Conservation (phyloP, 2,329 filamentous ascomycete species). For the Cordyceps pruinosa region DNA sequence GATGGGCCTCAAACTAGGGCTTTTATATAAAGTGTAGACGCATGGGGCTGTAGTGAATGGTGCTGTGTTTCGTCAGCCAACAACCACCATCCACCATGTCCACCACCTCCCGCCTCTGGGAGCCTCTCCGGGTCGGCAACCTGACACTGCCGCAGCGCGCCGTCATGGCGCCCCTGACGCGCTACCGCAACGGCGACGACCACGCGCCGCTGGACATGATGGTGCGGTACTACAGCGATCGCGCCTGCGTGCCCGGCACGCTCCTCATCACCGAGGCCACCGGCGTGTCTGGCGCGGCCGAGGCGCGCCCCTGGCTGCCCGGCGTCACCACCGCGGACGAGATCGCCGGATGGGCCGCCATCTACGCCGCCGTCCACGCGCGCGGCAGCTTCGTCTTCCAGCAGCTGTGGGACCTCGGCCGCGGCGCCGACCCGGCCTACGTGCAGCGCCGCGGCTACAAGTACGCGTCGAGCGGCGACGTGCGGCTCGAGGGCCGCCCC, state of each 20-base stretch:
- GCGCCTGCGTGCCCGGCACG: constrained; percentile 38
- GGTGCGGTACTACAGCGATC: constrained; percentile 24
- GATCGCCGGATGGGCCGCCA: constrained; percentile 22
- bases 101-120: constrained; percentile 28
- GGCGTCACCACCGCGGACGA: constrained; percentile 35
- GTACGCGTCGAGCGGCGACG: constrained; percentile 20
- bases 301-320: constrained; percentile 25
- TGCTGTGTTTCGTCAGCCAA: not conserved
- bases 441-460: constrained; percentile 20
- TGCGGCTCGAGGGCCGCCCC: constrained; percentile 20
- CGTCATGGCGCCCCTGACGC: constrained; percentile 49
- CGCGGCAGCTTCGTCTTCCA: constrained; percentile 24
- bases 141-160: constrained; percentile 32
- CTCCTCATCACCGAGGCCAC: constrained; percentile 27
- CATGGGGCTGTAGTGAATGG: not conserved
- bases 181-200: constrained; percentile 40
- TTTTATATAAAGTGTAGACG: not conserved
- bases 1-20: not conserved
- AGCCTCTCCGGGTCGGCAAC: constrained; percentile 32
- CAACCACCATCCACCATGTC: constrained; percentile 15
- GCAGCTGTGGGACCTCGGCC: constrained; percentile 20
- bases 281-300: constrained; percentile 20
- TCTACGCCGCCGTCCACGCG: constrained; percentile 23
- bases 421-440: constrained; percentile 19
- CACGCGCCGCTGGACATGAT: constrained; percentile 22